Evolutionary conservation across 768 basidiomycete genomes (phyloP).

Genomic region (Boletus vermiculosoides): DNA sequence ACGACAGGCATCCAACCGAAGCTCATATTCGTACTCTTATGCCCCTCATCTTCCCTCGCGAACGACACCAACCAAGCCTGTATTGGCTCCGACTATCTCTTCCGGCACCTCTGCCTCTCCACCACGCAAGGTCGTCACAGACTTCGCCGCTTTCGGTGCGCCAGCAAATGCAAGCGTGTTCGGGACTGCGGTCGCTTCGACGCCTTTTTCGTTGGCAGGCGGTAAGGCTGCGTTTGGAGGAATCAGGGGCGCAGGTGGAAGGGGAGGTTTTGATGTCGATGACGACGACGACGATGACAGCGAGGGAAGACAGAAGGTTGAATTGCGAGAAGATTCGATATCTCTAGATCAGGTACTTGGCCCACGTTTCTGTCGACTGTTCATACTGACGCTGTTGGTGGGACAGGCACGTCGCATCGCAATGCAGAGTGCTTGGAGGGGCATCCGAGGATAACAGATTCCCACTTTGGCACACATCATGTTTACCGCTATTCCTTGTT

Average conservation of each 20-base stretch:
- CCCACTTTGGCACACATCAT: constrained; percentile 6
- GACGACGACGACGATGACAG: constrained; percentile 72
- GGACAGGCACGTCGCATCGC: constrained; percentile 76
- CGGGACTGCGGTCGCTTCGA: constrained; percentile 77
- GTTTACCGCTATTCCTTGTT: neutral
- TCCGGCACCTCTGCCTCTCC: constrained; percentile 51
- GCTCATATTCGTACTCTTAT: constrained; percentile 53
- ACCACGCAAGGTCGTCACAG: constrained; percentile 82
- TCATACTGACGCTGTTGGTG: constrained; percentile 7
- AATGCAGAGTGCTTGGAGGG: constrained; percentile 88
- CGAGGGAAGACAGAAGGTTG: constrained; percentile 66
- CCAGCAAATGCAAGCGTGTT: constrained; percentile 75
- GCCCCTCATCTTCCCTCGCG: constrained; percentile 46
- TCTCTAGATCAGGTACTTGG: constrained; percentile 82
- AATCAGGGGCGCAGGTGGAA: constrained; percentile 48
- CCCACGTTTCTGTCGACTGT: neutral
- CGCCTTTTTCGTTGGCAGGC: constrained; percentile 75
- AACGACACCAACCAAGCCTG: constrained; percentile 39
- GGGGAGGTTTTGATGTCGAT: constrained; percentile 47
- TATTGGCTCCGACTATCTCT: constrained; percentile 23
- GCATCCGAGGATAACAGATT: constrained; percentile 50
- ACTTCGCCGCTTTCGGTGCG: constrained; percentile 85
- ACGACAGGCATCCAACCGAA: constrained; percentile 56
- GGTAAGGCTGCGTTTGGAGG: constrained; percentile 85
- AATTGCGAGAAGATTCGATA: constrained; percentile 80